Conservation (phyloP, 2,329 filamentous ascomycete genomes). For the Cladophialophora bantiana region DNA sequence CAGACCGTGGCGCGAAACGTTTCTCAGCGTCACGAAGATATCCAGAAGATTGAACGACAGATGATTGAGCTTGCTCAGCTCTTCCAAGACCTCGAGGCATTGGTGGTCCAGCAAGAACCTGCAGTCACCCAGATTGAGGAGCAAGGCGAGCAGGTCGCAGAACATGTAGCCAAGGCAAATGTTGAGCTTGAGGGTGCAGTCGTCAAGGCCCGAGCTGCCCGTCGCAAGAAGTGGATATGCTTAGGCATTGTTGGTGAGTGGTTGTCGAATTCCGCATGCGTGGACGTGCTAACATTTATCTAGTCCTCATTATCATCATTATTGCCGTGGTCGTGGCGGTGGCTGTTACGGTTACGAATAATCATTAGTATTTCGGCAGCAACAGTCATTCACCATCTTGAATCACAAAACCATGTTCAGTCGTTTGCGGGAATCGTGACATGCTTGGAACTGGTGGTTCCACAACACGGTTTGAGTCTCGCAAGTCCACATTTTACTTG, state of each 20-base stretch:
- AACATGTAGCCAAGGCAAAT: conserved; percentile 85
- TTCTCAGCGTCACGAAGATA: conserved; percentile 80
- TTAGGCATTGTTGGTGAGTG: conserved; percentile 72
- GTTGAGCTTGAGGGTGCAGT: conserved; percentile 83
- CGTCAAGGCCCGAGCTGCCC: conserved; percentile 76
- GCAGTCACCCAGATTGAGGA: conserved; percentile 81
- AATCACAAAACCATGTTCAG: neutral
- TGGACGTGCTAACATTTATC: conserved; percentile 18
- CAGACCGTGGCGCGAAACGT: conserved; percentile 80
- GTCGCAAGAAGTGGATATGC: conserved; percentile 98
- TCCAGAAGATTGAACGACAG: conserved; percentile 90
- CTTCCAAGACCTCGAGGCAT: conserved; percentile 86
- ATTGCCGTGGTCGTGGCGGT: conserved; percentile 58
- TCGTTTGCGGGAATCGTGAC: neutral
- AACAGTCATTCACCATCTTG: conserved; percentile 5
- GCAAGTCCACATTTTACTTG: neutral
- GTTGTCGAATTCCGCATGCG: conserved; percentile 13
- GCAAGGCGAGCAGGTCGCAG: conserved; percentile 83
- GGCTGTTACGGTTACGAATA: conserved; percentile 54
- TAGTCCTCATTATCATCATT: conserved; percentile 63
- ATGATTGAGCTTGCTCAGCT: conserved; percentile 86
- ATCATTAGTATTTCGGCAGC: conserved; percentile 19
- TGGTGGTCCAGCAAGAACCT: conserved; percentile 86
- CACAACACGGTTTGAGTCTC: neutral
- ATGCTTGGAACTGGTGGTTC: neutral